A percentile compares a stretch with the other conserved stretches of the same genome.
Evolutionary conservation across 306 rosid genomes (phyloP).

Genomic region (Fragaria ananassa): DNA sequence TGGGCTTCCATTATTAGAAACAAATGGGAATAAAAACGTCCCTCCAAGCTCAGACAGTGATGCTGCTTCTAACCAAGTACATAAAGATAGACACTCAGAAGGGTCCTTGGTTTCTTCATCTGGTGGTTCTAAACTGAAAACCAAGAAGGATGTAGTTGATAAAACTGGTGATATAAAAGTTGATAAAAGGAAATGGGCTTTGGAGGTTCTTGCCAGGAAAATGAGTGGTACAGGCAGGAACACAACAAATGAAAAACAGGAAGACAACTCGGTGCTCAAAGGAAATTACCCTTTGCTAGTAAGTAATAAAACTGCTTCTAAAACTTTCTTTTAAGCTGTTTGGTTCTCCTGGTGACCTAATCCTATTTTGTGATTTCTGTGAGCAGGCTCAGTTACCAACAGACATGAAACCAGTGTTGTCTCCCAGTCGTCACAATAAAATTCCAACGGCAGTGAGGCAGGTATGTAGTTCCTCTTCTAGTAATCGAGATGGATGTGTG

Average conservation of each 20-base stretch:
- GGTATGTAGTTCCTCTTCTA: constrained; percentile 45
- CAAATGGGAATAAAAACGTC: constrained; percentile 38
- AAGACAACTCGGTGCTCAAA: constrained; percentile 54
- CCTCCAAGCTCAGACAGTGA: constrained; percentile 34
- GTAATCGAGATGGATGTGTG: background rate
- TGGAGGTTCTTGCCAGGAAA: constrained; percentile 87
- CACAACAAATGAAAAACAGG: constrained; percentile 46
- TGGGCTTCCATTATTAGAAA: constrained; percentile 36
- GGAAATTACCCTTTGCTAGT: constrained; percentile 87
- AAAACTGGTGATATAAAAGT: constrained; percentile 46
- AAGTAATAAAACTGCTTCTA: constrained; percentile 37
- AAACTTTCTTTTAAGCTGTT: constrained; percentile 19
- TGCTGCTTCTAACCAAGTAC: constrained; percentile 45
- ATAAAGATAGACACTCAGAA: constrained; percentile 33
- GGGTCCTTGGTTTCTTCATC: constrained; percentile 38
- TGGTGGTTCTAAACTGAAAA: constrained; percentile 43
- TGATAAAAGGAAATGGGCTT: constrained; percentile 95
- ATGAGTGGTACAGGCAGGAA: constrained; percentile 50
- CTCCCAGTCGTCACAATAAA: constrained; percentile 68
- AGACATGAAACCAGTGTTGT: constrained; percentile 82
- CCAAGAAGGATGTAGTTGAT: constrained; percentile 36
- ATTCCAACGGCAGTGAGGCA: constrained; percentile 82
- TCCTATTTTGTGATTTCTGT: constrained; percentile 39
- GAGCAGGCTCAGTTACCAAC: constrained; percentile 84
- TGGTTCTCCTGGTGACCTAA: constrained; percentile 21